Evolutionary conservation across 2,329 filamentous ascomycete genomes (phyloP), one percentile per base, ranked within the genome.

Genomic region (Aspergillus pseudotamarii): DNA sequence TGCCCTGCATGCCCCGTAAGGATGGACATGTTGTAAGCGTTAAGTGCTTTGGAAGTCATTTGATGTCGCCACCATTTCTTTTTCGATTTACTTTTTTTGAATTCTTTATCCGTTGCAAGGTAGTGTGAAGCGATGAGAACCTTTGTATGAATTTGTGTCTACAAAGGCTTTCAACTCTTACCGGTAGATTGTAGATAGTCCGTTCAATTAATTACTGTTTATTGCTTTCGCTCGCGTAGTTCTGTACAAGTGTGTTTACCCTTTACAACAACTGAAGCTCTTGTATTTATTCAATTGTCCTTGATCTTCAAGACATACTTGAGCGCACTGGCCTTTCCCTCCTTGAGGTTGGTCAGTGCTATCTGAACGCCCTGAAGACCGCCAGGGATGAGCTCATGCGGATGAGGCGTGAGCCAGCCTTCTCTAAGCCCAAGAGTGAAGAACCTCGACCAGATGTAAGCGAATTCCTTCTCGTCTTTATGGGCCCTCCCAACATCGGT

Each of bases 251-350:
- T 1, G 8, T n/a, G 8, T 9, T 41, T 4, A n/a, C 8, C 8
- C n/a, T n/a, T 41, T 41, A 3, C 16, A 41, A 41, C 4, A 3
- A 19, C n/a, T n/a, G n/a, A 3, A 41, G 4, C 16, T 4, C 38
- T 9, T 8, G 1, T 19, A 4, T 8, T 41, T 1, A 9, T 19
- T 41, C 8, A 41, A 41, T 41, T 41, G 6, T 41, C 16, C 38
- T 19, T 41, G 38, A 41, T 41, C 38, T 4, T 41, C 38, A 71
- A 36, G 86, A 90, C 84, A 77, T 88, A 90, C 76, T 90, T 90
- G 0, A 85, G 79, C 2, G 81, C 88, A 69, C 84, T 88, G 26
- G 84, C 86, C 73, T 84, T 86, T 0, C 88, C 88, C 26, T 80
- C 80, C 72, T 83, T 86, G 72, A 90, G 72, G 63, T 85, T 82